Conservation (phyloP, 345 rosid genomes). For the Ricinus communis region DNA sequence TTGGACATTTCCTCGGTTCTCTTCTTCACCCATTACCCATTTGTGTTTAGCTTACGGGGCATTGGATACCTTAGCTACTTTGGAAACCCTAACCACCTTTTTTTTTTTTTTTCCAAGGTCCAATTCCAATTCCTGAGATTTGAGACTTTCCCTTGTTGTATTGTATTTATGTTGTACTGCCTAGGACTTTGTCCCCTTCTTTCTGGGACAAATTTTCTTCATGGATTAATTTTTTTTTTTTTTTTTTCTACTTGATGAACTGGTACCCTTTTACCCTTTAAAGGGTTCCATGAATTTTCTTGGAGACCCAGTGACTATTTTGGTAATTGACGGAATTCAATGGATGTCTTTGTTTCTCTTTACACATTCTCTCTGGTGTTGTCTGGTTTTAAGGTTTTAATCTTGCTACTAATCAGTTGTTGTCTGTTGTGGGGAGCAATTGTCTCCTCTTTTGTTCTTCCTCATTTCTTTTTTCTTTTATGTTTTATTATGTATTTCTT, state of each 20-base stretch:
- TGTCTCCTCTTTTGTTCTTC: neutral
- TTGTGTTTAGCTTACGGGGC: no score
- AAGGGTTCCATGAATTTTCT: neutral
- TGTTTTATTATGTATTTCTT: neutral
- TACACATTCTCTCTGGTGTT: neutral
- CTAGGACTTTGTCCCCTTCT: slow-evolving; percentile 32
- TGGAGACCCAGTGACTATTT: neutral
- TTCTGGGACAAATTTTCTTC: slow-evolving; percentile 31
- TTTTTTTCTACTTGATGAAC: neutral
- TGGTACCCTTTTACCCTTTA: neutral
- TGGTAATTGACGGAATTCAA: neutral
- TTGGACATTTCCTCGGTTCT: no score
- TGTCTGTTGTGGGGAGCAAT: neutral
- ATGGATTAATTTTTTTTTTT: slow-evolving; percentile 3
- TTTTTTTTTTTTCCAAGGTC: neutral
- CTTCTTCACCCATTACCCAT: no score
- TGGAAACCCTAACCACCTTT: slow-evolving; percentile 12
- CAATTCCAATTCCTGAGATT: neutral
- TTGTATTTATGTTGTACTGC: slow-evolving; percentile 17
- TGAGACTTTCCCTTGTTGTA: slow-evolving; percentile 10
- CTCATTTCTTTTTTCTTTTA: neutral
- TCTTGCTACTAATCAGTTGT: neutral
- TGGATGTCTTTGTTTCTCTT: slow-evolving; percentile 9
- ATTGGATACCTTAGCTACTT: slow-evolving; percentile 41
- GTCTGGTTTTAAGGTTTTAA: slow-evolving; percentile 9